phyloP scores from a whole-genome alignment of 352 stramenopile species.

The Phytopythium kandeliae region DNA sequence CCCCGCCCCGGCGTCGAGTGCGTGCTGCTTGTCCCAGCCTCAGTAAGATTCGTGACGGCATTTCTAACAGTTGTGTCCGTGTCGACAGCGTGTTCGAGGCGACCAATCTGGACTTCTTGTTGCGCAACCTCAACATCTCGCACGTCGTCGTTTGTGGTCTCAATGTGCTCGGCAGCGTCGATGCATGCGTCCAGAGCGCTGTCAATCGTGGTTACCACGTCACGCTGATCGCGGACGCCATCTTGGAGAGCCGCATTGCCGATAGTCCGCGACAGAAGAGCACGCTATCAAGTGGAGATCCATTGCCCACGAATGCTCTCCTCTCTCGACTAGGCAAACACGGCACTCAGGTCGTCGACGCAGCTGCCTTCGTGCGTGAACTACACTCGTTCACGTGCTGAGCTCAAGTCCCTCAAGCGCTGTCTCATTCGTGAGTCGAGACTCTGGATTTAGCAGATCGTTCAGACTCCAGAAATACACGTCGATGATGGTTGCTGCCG shows the following conservation, averaged over 20 bases:
- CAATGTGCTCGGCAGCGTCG: slow-evolving; percentile 76
- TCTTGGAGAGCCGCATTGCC: slow-evolving; percentile 10
- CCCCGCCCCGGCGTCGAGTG: slow-evolving; percentile 78
- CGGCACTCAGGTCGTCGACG: slow-evolving; percentile 24
- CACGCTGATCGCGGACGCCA: slow-evolving; percentile 76
- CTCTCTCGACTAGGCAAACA: slow-evolving; percentile 19
- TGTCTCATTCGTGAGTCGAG: too few relatives aligned
- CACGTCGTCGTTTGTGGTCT: slow-evolving; percentile 85
- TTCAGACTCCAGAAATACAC: too few relatives aligned
- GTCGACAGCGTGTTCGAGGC: slow-evolving; percentile 70
- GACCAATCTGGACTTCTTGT: slow-evolving; percentile 88
- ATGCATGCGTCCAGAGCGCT: slow-evolving; percentile 74
- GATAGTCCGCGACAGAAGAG: not conserved
- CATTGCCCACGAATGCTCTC: not conserved
- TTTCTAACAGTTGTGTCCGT: slow-evolving; percentile 5
- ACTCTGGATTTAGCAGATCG: not conserved
- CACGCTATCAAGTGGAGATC: too few relatives aligned
- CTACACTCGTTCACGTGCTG: slow-evolving; percentile 30
- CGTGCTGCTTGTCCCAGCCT: slow-evolving; percentile 4
- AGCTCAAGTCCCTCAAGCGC: too few relatives aligned
- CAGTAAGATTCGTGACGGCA: not conserved
- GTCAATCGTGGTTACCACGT: slow-evolving; percentile 87
- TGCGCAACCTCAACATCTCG: slow-evolving; percentile 81
- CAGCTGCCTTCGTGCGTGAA: slow-evolving; percentile 24
- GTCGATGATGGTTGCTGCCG: too few relatives aligned